Base-by-base conservation (phyloP, 768 basidiomycete species). In the Suillus decipiens region DNA sequence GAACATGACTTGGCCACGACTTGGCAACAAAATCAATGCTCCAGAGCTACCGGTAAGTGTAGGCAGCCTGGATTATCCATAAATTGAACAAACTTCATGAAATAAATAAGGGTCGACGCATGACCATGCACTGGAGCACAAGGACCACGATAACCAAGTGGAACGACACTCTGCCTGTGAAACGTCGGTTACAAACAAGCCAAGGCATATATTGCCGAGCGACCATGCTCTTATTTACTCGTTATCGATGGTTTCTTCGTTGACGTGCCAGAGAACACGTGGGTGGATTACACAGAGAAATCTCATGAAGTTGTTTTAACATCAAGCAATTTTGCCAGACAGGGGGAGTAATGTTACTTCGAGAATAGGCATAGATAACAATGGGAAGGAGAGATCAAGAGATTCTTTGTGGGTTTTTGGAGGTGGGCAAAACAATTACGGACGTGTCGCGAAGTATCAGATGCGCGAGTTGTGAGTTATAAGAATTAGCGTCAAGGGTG, bases 371-470 rank as follows among this genome's bases (percentile, higher is more conserved):
- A 11, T 53, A 43, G 64, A 66, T 58, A 42, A 63, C 55, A 8
- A 57, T 43, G 28, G 17, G 8, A 53, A 53, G 28, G 43, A 22
- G 37, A 22, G 45, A 3, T 73, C 77, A 73, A 74, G 73, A 61
- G 80, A 87, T 54, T 86, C 87, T 0, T 81, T 81, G 7, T 84
- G 83, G 80, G 87, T 89, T 0, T 92, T 89, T 76, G 79, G 82
- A 61, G 89, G 89, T 17, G 89, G 89, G 15, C 75, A 90, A 68
- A 93, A 92, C 69, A 86, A 85, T 61, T 90, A 92, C 68, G 86
- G 87, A 15, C 78, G 82, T n/a, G 81, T 82, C 4, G 86, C 87
- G 15, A 78, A 74, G 65, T 76, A 75, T 66, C 75, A 79, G 50
- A 79, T 88, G 81, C 66, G 68, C n/a, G 77, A 82, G 54, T 68